Conservation (phyloP, 495 filamentous ascomycete species). For the Penicillium tannophilum region DNA sequence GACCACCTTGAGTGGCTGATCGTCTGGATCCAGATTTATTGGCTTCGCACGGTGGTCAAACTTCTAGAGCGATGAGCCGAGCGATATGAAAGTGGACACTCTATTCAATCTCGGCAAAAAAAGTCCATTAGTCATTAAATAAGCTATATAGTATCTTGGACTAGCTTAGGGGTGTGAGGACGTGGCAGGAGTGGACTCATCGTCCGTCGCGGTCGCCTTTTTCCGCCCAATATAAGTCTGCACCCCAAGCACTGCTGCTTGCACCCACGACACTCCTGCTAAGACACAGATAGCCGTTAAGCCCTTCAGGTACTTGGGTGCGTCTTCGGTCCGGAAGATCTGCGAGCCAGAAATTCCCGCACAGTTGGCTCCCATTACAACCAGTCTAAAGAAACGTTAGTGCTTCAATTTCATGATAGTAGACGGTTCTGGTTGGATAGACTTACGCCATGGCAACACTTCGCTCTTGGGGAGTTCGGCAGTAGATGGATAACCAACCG, state of each 20-base stretch:
- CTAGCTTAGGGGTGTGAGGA: neutral
- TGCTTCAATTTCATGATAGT: constrained; percentile 2
- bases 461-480: constrained; percentile 47
- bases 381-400: constrained; percentile 35
- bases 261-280: constrained; percentile 37
- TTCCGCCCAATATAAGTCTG: constrained; percentile 26
- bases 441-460: constrained; percentile 57
- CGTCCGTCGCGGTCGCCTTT: constrained; percentile 6
- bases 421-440: neutral
- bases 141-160: neutral
- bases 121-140: constrained; percentile 4
- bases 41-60: neutral
- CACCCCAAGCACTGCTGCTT: constrained; percentile 20
- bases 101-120: neutral
- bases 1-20: neutral
- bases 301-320: constrained; percentile 51
- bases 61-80: neutral
- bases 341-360: constrained; percentile 56
- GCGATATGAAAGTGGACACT: neutral
- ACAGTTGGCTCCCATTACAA: constrained; percentile 58
- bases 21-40: neutral
- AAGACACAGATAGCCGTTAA: constrained; percentile 37
- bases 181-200: neutral
- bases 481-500: constrained; percentile 51
- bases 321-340: constrained; percentile 54